Base-by-base conservation (phyloP, 1,139 yeast species). In the Kodamaea sp. region DNA sequence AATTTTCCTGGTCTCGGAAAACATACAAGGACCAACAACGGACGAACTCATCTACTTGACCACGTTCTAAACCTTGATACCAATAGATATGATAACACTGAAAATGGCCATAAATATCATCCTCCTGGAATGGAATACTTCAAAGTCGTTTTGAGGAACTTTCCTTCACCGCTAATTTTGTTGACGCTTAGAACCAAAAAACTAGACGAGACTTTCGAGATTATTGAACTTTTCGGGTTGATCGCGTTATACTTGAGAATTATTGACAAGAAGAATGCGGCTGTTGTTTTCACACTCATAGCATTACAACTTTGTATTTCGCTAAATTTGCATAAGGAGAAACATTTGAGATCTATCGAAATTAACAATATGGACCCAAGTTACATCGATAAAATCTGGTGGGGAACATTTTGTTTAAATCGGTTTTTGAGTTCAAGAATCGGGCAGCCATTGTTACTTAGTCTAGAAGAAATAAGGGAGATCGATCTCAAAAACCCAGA, bases 361-460 rank as follows among this genome's bases (percentile, higher is more conserved):
- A 24, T 32, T 4, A 39, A 35, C 20, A 28, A 27, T 14, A 24
- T 26, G 20, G 28, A 37, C 10, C 20, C 34, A 4, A 22, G 23
- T n/a, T 26, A 23, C 14, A 30, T 34, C 9, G 29, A 35, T 10
- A 35, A 44, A 26, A 37, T 56, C 2, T 57, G 57, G 48, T 59
- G 64, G 64, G 48, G 60, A 4, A 50, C 51, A 1, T 59, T 47
- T 32, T 59, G 63, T 38, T 40, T 59, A 19, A 59, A 59, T 34
- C 44, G 64, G n/a, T 59, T 57, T 34, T 46, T 43, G 26, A 47
- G 53, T 27, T 42, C 52, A 9, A 44, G 64, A 38, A 50, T 57
- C 14, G 63, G 62, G 1, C 58, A 55, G 23, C 63, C 63, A 4
- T 39, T 57, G 15, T 37, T 59, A 9, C 32, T 59, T n/a, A 34